phyloP scores from a whole-genome alignment of 164 flowering plant species.

The Nymphaea thermarum region DNA sequence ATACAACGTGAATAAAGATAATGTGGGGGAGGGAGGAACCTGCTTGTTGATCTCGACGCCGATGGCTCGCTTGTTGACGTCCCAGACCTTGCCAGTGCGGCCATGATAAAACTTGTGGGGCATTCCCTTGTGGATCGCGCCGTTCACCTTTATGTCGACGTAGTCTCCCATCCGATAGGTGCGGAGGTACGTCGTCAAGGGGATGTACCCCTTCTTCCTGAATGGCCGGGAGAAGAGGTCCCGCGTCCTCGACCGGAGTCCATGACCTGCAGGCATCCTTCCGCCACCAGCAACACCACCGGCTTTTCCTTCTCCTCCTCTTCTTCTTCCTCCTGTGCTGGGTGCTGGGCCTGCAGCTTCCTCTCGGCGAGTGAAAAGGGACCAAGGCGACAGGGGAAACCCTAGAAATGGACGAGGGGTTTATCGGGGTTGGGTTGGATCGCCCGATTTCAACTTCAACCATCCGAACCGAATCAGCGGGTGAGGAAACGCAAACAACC shows the following conservation, averaged over 20 bases:
- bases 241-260: conserved; percentile 53
- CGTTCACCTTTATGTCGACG: conserved; percentile 75
- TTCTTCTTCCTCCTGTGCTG: not conserved
- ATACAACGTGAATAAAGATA: not conserved
- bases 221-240: conserved; percentile 54
- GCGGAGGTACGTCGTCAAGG: conserved; percentile 43
- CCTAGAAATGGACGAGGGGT: too few species aligned
- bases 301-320: not conserved
- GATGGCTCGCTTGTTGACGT: conserved; percentile 79
- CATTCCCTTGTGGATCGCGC: conserved; percentile 85
- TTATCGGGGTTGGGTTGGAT: too few species aligned
- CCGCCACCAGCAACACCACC: too few species aligned
- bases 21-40: conserved; percentile 18
- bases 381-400: too few species aligned
- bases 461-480: too few species aligned
- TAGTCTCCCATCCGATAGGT: conserved; percentile 50
- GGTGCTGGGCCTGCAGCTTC: too few species aligned
- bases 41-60: conserved; percentile 82
- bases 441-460: too few species aligned
- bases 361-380: too few species aligned
- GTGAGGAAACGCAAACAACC: too few species aligned
- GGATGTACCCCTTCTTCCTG: conserved; percentile 75
- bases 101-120: conserved; percentile 92
- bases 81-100: conserved; percentile 76
- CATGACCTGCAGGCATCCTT: conserved; percentile 76